phyloP scores from a whole-genome alignment of 2,329 filamentous ascomycete species.

The Colletotrichum eleusines region DNA sequence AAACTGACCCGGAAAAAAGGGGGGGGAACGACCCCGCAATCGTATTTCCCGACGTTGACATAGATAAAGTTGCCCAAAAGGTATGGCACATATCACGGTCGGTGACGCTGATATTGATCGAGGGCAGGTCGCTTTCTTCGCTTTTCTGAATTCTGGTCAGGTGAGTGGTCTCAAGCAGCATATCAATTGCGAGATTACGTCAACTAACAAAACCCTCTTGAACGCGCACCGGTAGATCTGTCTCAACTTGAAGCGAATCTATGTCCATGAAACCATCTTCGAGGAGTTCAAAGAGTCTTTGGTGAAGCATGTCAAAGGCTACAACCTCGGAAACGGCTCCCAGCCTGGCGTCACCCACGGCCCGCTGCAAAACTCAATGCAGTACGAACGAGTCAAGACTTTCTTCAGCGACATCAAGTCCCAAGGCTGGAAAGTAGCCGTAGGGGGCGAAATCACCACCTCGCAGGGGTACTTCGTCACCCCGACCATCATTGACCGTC shows the following conservation, averaged over 20 bases:
- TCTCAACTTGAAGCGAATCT: slow-evolving; percentile 45
- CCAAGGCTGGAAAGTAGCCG: slow-evolving; percentile 33
- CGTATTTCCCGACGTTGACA: slow-evolving; percentile 67
- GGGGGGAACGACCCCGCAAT: slow-evolving; percentile 72
- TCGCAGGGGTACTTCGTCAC: slow-evolving; percentile 29
- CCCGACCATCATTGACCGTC: slow-evolving; percentile 25
- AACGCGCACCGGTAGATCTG: slow-evolving; percentile 7
- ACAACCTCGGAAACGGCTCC: slow-evolving; percentile 60
- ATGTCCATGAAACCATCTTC: slow-evolving; percentile 33
- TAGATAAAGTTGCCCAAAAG: slow-evolving; percentile 51
- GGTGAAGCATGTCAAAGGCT: slow-evolving; percentile 45
- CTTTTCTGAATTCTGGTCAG: slow-evolving; percentile 23
- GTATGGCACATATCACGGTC: slow-evolving; percentile 41
- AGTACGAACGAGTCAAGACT: slow-evolving; percentile 54
- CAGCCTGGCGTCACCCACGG: slow-evolving; percentile 52
- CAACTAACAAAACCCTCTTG: too few species aligned
- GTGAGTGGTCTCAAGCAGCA: background rate
- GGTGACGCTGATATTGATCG: background rate
- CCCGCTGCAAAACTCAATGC: slow-evolving; percentile 74
- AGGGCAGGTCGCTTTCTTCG: slow-evolving; percentile 21
- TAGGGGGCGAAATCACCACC: slow-evolving; percentile 18
- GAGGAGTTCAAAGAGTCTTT: slow-evolving; percentile 20
- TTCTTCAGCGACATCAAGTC: slow-evolving; percentile 35
- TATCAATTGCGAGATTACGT: background rate
- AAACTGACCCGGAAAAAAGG: slow-evolving; percentile 25